These are phyloP conservation scores for Pythium chondricola DNA, from an alignment of 352 stramenopile species.

Conservation along the genomic window DNA sequence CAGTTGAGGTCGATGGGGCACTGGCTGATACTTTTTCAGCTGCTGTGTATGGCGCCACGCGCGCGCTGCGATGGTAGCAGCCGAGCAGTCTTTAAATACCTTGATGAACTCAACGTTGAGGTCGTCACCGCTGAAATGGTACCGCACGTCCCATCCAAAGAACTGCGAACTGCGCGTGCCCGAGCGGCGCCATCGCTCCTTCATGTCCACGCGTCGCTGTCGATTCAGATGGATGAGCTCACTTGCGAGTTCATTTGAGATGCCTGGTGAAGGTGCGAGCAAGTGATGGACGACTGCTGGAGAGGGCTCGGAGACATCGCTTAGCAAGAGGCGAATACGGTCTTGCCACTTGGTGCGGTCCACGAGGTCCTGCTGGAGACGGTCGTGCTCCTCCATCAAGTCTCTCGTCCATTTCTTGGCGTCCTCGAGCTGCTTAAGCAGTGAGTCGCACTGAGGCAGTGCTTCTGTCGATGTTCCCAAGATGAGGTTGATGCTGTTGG, in stretches of 20 bases:
- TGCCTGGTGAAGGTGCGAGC: too few species aligned
- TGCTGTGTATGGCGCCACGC: slow-evolving; percentile 42
- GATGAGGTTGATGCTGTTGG: slow-evolving; percentile 17
- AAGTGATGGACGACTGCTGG: too few species aligned
- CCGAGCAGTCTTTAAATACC: slow-evolving; percentile 25
- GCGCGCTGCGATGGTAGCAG: slow-evolving; percentile 22
- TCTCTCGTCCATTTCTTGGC: slow-evolving; percentile 21
- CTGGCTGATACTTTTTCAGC: slow-evolving; percentile 40
- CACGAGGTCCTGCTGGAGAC: slow-evolving; percentile 28
- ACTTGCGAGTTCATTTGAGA: slow-evolving; percentile 24
- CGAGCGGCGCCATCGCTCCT: slow-evolving; percentile 26
- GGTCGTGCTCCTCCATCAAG: slow-evolving; percentile 30
- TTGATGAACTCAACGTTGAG: slow-evolving; percentile 45
- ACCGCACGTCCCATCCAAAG: slow-evolving; percentile 43
- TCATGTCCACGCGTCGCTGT: slow-evolving; percentile 19
- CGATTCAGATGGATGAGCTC: slow-evolving; percentile 36
- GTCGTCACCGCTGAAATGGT: slow-evolving; percentile 24
- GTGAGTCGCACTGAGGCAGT: background rate
- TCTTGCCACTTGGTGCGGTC: slow-evolving; percentile 41
- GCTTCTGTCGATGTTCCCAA: slow-evolving; percentile 6
- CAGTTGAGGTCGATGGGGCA: slow-evolving; percentile 19
- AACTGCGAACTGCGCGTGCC: slow-evolving; percentile 18
- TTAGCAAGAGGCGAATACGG: slow-evolving; percentile 39
- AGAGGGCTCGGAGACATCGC: too few species aligned
- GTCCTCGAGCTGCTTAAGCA: slow-evolving; percentile 15